Evolutionary conservation across 768 basidiomycete species (phyloP).

Genomic region (Leccinum boreale): DNA sequence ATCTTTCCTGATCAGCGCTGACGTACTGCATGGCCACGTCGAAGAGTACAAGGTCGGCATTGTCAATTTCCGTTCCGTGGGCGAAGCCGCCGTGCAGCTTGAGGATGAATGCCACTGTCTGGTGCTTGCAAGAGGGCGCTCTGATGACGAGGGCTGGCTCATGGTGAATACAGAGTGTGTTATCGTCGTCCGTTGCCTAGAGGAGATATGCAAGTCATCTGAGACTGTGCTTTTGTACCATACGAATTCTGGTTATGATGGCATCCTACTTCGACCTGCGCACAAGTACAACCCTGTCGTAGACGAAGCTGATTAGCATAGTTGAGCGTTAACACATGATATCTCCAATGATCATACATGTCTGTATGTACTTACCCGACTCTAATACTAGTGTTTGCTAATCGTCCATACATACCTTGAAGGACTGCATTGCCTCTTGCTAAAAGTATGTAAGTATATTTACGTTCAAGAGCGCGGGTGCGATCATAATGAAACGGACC

Average conservation of each 20-base stretch:
- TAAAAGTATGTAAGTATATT: not conserved
- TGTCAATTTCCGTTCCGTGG: constrained; percentile 4
- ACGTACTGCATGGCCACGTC: not conserved
- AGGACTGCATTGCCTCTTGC: not conserved
- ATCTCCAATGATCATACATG: not conserved
- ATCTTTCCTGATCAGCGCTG: constrained; percentile 6
- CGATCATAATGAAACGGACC: too few species aligned
- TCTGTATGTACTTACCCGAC: not conserved
- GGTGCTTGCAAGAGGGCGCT: constrained; percentile 3
- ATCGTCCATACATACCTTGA: not conserved
- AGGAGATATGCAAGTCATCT: not conserved
- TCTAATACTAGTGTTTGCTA: not conserved
- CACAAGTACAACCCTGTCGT: constrained; percentile 3
- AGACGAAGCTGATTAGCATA: not conserved
- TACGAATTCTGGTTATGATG: constrained; percentile 1
- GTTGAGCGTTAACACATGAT: not conserved
- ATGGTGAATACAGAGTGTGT: constrained; percentile 17
- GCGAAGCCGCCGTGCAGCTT: not conserved
- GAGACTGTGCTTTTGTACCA: constrained; percentile 9
- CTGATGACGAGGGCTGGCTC: constrained; percentile 11
- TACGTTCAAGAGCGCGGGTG: too few species aligned
- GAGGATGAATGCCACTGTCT: constrained; percentile 11
- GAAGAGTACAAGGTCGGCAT: constrained; percentile 10
- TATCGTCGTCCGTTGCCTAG: constrained; percentile 9
- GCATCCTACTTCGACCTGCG: not conserved